Conservation (phyloP, 352 stramenopile species). For the Paralagenidium karlingii region DNA sequence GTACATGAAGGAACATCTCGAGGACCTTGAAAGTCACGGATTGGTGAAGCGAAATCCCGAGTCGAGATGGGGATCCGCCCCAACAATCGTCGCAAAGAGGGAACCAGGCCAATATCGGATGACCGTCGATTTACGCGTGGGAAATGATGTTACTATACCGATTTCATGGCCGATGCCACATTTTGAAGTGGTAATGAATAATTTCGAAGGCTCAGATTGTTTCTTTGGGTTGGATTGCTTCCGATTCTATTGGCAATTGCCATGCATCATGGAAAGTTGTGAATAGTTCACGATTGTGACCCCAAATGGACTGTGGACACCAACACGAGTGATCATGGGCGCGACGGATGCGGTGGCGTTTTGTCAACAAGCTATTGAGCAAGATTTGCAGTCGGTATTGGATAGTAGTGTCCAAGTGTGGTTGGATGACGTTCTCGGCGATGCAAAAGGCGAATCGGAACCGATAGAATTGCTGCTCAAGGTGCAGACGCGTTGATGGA, state of each 20-base stretch:
- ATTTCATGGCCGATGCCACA: constrained; percentile 14
- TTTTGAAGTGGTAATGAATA: constrained; percentile 3
- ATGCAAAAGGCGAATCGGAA: constrained; percentile 1
- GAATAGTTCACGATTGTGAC: constrained; percentile 6
- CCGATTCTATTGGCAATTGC: constrained; percentile 6
- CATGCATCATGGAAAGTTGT: background rate
- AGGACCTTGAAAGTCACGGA: background rate
- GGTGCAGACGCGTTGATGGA: constrained; percentile 4
- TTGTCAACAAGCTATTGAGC: constrained; percentile 3
- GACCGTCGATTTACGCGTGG: constrained; percentile 5
- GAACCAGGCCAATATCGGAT: background rate
- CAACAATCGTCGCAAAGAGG: background rate
- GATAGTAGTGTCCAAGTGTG: constrained; percentile 9
- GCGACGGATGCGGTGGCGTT: constrained; percentile 9
- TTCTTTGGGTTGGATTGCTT: constrained; percentile 10
- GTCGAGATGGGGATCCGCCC: background rate
- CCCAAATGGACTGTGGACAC: constrained; percentile 1
- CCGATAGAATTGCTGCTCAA: constrained; percentile 8
- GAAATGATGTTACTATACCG: constrained; percentile 7
- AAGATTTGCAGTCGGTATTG: constrained; percentile 1
- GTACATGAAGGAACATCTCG: background rate
- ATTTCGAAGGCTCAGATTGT: background rate
- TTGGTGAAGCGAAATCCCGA: background rate
- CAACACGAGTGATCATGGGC: constrained; percentile 8
- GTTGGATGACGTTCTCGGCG: constrained; percentile 15